Conservation (phyloP, 2,329 filamentous ascomycete species). For the Trichoderma sp. region DNA sequence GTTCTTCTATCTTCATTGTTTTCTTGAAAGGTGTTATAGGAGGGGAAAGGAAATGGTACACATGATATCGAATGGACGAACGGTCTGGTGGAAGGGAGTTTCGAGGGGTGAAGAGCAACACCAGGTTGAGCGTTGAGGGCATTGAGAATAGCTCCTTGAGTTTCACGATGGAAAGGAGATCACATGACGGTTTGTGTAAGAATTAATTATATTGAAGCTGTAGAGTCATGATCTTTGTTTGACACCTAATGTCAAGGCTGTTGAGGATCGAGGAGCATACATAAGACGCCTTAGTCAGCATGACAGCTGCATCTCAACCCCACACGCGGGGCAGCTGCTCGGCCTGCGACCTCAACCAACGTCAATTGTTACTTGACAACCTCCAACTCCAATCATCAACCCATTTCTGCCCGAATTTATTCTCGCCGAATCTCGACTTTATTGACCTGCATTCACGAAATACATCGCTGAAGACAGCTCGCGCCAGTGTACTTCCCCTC, state of each 20-base stretch:
- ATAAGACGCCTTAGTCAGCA: slow-evolving; percentile 8
- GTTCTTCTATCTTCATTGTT: neutral
- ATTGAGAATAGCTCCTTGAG: neutral
- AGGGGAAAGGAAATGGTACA: slow-evolving; percentile 6
- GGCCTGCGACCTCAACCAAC: neutral
- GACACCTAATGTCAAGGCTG: neutral
- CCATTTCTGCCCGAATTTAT: neutral
- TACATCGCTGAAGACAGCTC: neutral
- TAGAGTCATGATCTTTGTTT: too few relatives aligned
- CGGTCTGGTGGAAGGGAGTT: slow-evolving; percentile 7
- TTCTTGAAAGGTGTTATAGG: neutral
- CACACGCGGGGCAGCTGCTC: slow-evolving; percentile 17
- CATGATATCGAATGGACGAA: slow-evolving; percentile 10
- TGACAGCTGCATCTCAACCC: neutral
- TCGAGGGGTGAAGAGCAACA: neutral
- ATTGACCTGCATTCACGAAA: too few relatives aligned
- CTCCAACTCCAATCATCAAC: neutral
- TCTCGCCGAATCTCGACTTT: neutral
- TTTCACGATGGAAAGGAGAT: neutral
- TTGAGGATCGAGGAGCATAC: too few relatives aligned
- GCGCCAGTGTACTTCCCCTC: too few relatives aligned
- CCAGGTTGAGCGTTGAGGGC: neutral
- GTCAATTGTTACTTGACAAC: too few relatives aligned
- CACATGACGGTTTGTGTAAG: neutral
- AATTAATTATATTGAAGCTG: neutral